Percentiles rank a stretch among this genome's conserved stretches.
Conservation (phyloP, 768 basidiomycete genomes). For the Calvatia gigantea region DNA sequence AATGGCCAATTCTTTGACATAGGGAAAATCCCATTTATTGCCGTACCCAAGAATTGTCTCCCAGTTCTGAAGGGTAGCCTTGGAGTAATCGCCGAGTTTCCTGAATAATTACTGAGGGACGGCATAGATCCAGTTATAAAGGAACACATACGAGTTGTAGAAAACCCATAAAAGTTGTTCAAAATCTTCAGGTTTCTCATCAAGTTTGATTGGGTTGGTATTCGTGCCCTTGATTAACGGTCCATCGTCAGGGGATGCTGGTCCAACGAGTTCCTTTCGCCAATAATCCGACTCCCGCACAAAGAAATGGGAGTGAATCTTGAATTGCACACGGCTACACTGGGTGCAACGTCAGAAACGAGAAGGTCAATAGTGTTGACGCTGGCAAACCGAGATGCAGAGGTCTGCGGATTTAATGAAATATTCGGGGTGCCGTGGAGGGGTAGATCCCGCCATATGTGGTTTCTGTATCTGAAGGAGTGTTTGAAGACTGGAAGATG, state of each 20-base stretch:
- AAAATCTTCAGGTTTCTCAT: slow-evolving; percentile 45
- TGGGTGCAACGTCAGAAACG: slow-evolving; percentile 1
- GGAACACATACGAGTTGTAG: slow-evolving; percentile 51
- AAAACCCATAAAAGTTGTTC: slow-evolving; percentile 57
- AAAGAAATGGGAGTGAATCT: slow-evolving; percentile 54
- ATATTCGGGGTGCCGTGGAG: no score
- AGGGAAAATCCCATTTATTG: slow-evolving; percentile 50
- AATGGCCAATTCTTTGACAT: slow-evolving; percentile 54
- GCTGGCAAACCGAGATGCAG: no score
- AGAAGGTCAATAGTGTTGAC: no score
- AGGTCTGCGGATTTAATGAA: no score
- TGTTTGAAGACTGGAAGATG: no score
- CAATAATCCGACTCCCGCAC: slow-evolving; percentile 49
- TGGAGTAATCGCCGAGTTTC: slow-evolving; percentile 52
- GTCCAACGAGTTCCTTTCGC: slow-evolving; percentile 23
- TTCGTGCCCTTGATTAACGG: slow-evolving; percentile 27
- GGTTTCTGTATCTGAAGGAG: no score
- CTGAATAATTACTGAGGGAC: slow-evolving; percentile 27
- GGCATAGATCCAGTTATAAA: slow-evolving; percentile 10
- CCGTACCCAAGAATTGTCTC: slow-evolving; percentile 54
- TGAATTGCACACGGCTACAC: slow-evolving; percentile 46
- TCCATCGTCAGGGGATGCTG: slow-evolving; percentile 24
- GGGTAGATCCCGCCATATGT: no score
- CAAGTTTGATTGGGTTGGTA: slow-evolving; percentile 36
- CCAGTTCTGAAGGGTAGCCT: slow-evolving; percentile 51